These are phyloP conservation scores for Akanthomyces muscarius DNA, from an alignment of 2,329 filamentous ascomycete genomes.

Conservation along the genomic window DNA sequence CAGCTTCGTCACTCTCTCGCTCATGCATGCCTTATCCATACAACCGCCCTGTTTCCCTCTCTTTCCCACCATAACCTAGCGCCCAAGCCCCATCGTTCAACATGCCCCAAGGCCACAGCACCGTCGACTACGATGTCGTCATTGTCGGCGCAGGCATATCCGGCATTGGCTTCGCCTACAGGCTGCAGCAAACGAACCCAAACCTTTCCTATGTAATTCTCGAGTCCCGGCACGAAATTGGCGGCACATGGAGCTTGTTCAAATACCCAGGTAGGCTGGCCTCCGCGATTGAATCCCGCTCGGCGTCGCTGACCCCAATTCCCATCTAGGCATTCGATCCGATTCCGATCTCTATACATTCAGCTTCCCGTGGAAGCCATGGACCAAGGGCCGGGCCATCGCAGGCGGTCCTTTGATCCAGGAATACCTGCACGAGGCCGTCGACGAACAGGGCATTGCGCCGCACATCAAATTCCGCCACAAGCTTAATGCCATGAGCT, in stretches of 20 bases:
- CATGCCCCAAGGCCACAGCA: not conserved
- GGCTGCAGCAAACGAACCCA: slow-evolving; percentile 56
- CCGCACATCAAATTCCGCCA: slow-evolving; percentile 51
- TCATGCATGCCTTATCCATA: not conserved
- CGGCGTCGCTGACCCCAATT: not conserved
- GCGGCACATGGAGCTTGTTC: slow-evolving; percentile 78
- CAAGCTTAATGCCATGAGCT: slow-evolving; percentile 43
- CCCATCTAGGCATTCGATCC: slow-evolving; percentile 52
- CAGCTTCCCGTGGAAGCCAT: slow-evolving; percentile 67
- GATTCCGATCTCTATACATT: slow-evolving; percentile 60
- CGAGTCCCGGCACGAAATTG: slow-evolving; percentile 63
- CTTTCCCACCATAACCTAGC: not conserved
- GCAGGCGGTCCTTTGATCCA: slow-evolving; percentile 50
- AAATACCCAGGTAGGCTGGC: slow-evolving; percentile 51
- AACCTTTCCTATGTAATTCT: slow-evolving; percentile 60
- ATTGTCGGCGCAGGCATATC: slow-evolving; percentile 72
- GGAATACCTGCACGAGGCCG: slow-evolving; percentile 49
- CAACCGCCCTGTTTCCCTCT: not conserved
- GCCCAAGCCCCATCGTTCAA: not conserved
- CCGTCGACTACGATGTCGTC: slow-evolving; percentile 46
- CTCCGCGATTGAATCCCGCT: not conserved
- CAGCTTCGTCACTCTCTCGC: too few relatives aligned
- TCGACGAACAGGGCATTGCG: slow-evolving; percentile 47
- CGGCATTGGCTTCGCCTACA: slow-evolving; percentile 71
- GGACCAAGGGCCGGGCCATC: slow-evolving; percentile 49